Evolutionary conservation across 805 yeast genomes (phyloP), one percentile per base, ranked within the genome.

Genomic region (Metschnikowia santaceciliae): DNA sequence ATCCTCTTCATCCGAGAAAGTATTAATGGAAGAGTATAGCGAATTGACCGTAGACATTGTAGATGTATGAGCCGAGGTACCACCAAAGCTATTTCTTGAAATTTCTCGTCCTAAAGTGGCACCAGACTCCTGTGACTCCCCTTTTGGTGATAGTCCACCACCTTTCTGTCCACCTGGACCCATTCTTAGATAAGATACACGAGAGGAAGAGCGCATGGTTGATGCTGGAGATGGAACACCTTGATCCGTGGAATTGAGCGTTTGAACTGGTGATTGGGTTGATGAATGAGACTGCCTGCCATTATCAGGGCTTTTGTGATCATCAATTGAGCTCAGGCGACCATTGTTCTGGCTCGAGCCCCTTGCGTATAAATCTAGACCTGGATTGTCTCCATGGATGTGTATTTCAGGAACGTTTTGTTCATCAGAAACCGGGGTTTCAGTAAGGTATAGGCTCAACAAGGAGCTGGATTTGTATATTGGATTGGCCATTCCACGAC

Each of bases 21-120:
- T 32, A 17, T 44, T 36, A 23, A 44, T 32, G 4, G 56, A 47
- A 8, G 56, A 54, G 30, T 50, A 50, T 17, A 47, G 37, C 23
- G 55, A 50, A 34, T 47, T 44, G 19, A n/a, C 34, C 7, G 50
- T 32, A 4, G 55, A 46, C 3, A 30, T 41, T 20, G 34, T 17
- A 5, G 50, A 49, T 6, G 38, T 13, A 14, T 26, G 15, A 6
- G 47, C 26, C 7, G 40, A 34, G 20, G 46, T n/a, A 7, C 22
- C 32, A 6, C 46, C 26, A 15, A 33, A 10, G 13, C 46, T 33
- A 30, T 14, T 33, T 14, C n/a, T 22, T 20, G 38, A 42, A 32
- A 42, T 33, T 22, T 42, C 32, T 42, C 46, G 36, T 6, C 46
- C 46, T 14, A 42, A 42, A 33, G 45, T 19, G n/a, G 32, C 42